phyloP scores from a whole-genome alignment of 305 asterid genomes.

The Solanum hybrid region DNA sequence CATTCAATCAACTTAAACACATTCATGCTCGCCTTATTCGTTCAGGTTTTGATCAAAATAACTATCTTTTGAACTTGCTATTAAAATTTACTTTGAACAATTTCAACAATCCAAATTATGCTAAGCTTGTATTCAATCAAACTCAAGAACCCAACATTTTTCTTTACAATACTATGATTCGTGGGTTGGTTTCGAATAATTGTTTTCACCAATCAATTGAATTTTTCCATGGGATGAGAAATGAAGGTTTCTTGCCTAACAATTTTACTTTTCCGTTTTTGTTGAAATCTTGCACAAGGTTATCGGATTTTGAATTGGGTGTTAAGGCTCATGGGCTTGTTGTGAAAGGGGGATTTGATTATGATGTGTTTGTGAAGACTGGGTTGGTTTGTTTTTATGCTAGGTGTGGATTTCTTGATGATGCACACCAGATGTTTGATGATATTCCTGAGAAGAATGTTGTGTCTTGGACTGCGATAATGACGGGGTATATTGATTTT shows the following conservation, averaged over 20 bases:
- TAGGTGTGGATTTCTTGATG: slow-evolving; percentile 26
- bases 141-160: slow-evolving; percentile 45
- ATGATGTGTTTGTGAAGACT: slow-evolving; percentile 46
- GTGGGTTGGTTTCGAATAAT: slow-evolving; percentile 47
- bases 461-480: slow-evolving; percentile 57
- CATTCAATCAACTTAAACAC: slow-evolving; percentile 53
- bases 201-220: slow-evolving; percentile 30
- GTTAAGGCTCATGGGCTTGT: slow-evolving; percentile 35
- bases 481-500: slow-evolving; percentile 42
- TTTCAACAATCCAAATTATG: slow-evolving; percentile 43
- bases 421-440: slow-evolving; percentile 54
- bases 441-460: slow-evolving; percentile 53
- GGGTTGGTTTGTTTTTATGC: slow-evolving; percentile 60
- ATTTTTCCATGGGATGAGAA: slow-evolving; percentile 42
- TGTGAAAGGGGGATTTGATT: slow-evolving; percentile 46
- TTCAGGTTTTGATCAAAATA: slow-evolving; percentile 29
- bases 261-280: slow-evolving; percentile 50
- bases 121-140: slow-evolving; percentile 36
- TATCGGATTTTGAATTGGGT: slow-evolving; percentile 31
- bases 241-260: slow-evolving; percentile 34
- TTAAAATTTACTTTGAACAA: slow-evolving; percentile 40
- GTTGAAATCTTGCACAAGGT: slow-evolving; percentile 45
- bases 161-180: slow-evolving; percentile 54
- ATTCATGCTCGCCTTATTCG: slow-evolving; percentile 49
- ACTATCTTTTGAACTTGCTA: slow-evolving; percentile 39